Evolutionary conservation across 352 stramenopile species (phyloP).

Genomic region (Phytopythium oedochilum): DNA sequence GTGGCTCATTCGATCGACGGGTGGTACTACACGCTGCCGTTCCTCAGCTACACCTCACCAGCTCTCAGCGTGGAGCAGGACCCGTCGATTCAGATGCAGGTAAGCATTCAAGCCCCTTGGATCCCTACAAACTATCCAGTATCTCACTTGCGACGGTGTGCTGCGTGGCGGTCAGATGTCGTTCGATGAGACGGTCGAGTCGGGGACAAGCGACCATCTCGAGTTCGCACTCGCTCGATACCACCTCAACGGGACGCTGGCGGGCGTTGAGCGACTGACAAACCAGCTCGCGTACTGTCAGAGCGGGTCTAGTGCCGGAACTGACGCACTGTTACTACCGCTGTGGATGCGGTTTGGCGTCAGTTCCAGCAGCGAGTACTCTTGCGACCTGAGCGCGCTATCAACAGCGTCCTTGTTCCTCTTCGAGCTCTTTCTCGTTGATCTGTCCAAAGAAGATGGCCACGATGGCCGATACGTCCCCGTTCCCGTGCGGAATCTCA

Average conservation of each 20-base stretch:
- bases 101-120: conserved; percentile 6
- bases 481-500: conserved; percentile 86
- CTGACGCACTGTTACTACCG: conserved; percentile 46
- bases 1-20: conserved; percentile 43
- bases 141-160: background rate
- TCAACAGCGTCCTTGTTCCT: conserved; percentile 45
- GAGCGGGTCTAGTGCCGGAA: conserved; percentile 3
- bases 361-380: conserved; percentile 46
- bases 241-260: conserved; percentile 84
- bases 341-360: conserved; percentile 84
- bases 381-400: conserved; percentile 63
- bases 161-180: conserved; percentile 49
- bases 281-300: conserved; percentile 85
- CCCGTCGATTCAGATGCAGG: conserved; percentile 71
- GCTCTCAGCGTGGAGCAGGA: conserved; percentile 55
- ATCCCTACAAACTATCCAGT: background rate
- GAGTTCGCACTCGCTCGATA: conserved; percentile 87
- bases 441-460: conserved; percentile 48
- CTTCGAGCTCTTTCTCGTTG: conserved; percentile 91
- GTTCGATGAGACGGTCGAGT: conserved; percentile 50
- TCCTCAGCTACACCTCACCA: conserved; percentile 79
- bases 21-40: conserved; percentile 83
- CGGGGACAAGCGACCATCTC: conserved; percentile 55
- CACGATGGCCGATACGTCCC: conserved; percentile 65
- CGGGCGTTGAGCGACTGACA: conserved; percentile 55